These are phyloP conservation scores for Cyberlindnera suaveolens DNA, from an alignment of 805 yeast genomes.

Conservation along the genomic window DNA sequence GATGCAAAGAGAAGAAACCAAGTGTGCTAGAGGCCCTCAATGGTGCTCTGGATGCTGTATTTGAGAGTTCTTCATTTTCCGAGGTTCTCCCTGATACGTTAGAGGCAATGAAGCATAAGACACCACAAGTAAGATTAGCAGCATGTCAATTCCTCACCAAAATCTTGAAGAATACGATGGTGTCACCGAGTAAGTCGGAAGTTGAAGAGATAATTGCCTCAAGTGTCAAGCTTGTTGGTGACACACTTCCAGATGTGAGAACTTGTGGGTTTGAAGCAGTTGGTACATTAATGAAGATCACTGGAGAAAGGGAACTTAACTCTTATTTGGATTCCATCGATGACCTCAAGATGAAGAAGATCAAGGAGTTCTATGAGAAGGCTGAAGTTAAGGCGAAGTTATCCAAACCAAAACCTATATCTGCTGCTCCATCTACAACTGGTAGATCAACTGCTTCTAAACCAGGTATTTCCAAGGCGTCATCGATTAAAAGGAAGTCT, in stretches of 20 bases:
- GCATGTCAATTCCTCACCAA: slow-evolving; percentile 58
- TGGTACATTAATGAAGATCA: slow-evolving; percentile 78
- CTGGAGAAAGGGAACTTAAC: slow-evolving; percentile 64
- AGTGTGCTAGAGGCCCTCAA: slow-evolving; percentile 69
- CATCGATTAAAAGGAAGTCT: slow-evolving; percentile 9
- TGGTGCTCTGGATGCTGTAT: slow-evolving; percentile 59
- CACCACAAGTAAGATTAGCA: slow-evolving; percentile 76
- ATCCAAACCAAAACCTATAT: slow-evolving; percentile 20
- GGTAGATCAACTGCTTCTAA: slow-evolving; percentile 10
- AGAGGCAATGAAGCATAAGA: slow-evolving; percentile 61
- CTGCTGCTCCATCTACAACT: slow-evolving; percentile 11
- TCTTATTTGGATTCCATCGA: slow-evolving; percentile 65
- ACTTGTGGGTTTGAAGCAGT: slow-evolving; percentile 69
- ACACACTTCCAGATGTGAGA: slow-evolving; percentile 81
- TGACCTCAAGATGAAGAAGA: slow-evolving; percentile 65
- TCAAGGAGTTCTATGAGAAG: slow-evolving; percentile 48
- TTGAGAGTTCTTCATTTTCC: slow-evolving; percentile 40
- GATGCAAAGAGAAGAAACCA: slow-evolving; percentile 84
- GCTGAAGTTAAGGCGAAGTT: slow-evolving; percentile 48
- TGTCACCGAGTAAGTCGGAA: slow-evolving; percentile 46
- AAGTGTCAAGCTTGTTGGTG: slow-evolving; percentile 62
- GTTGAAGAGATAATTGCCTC: slow-evolving; percentile 50
- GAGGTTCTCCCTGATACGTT: slow-evolving; percentile 57
- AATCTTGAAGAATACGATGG: slow-evolving; percentile 47
- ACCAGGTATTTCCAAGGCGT: neutral